These are phyloP conservation scores for Clitocybe nebularis DNA, from an alignment of 1,284 basidiomycete species.

Conservation along the genomic window DNA sequence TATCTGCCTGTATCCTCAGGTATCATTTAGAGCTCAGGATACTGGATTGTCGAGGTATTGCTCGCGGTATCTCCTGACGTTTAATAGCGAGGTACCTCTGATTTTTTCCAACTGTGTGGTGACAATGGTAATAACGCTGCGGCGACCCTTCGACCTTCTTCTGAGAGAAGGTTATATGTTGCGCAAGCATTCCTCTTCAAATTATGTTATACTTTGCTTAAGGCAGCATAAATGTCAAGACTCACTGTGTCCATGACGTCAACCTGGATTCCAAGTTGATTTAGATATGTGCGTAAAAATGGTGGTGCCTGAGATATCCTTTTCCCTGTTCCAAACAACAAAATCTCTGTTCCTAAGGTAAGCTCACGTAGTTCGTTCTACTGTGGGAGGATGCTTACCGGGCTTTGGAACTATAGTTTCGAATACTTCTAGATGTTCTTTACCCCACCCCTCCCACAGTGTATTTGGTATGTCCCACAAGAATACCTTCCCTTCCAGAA, in stretches of 20 bases:
- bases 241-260: conserved; percentile 92
- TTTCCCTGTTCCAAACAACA: conserved; percentile 86
- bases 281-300: conserved; percentile 66
- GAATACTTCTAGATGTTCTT: conserved; percentile 76
- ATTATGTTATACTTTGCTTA: conserved; percentile 1
- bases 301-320: conserved; percentile 71
- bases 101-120: conserved; percentile 43
- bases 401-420: conserved; percentile 82
- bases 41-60: conserved; percentile 3
- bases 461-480: conserved; percentile 83
- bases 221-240: conserved; percentile 1
- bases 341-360: conserved; percentile 60
- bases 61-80: background rate
- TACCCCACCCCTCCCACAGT: conserved; percentile 63
- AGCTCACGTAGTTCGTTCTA: background rate
- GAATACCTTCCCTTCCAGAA: conserved; percentile 84
- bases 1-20: background rate
- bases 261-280: conserved; percentile 79
- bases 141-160: conserved; percentile 89
- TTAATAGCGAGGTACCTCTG: conserved; percentile 14
- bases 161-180: conserved; percentile 89
- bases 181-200: conserved; percentile 85
- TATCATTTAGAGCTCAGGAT: background rate
- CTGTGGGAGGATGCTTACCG: conserved; percentile 49
- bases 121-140: conserved; percentile 79